These are phyloP conservation scores for Wickerhamomyces sp. DNA, from an alignment of 1,139 yeast genomes.

Conservation along the genomic window DNA sequence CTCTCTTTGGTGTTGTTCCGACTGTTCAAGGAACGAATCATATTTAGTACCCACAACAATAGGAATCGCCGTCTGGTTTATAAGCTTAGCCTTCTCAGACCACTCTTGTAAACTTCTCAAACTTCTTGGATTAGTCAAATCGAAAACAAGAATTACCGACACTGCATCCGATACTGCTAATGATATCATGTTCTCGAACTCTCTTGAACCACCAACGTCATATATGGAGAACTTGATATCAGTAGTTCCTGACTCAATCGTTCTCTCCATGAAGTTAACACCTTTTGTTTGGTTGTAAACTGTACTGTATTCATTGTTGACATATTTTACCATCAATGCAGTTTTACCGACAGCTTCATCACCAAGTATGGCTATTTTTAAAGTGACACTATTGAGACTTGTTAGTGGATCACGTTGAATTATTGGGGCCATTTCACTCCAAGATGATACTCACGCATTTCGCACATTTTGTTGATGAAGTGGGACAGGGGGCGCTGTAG, in stretches of 20 bases:
- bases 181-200: constrained; percentile 94
- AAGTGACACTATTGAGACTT: constrained; percentile 17
- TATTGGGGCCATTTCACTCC: background rate
- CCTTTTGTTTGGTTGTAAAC: constrained; percentile 92
- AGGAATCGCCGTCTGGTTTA: constrained; percentile 89
- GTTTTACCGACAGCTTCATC: constrained; percentile 99
- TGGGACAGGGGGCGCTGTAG: constrained; percentile 1
- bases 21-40: constrained; percentile 78
- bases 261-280: constrained; percentile 91
- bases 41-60: constrained; percentile 91
- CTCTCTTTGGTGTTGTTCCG: constrained; percentile 78
- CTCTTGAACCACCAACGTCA: constrained; percentile 97
- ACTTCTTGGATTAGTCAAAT: constrained; percentile 81
- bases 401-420: background rate
- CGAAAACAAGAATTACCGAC: constrained; percentile 89
- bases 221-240: constrained; percentile 89
- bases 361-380: constrained; percentile 91
- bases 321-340: constrained; percentile 93
- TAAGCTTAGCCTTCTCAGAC: constrained; percentile 91
- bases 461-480: constrained; percentile 1
- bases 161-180: constrained; percentile 92
- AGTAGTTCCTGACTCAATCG: constrained; percentile 80
- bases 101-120: constrained; percentile 86
- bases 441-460: constrained; percentile 2
- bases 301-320: constrained; percentile 89